Percentiles rank a stretch among this genome's conserved stretches.
Evolutionary conservation across 345 rosid species (phyloP).

Genomic region (Isatis tinctoria): DNA sequence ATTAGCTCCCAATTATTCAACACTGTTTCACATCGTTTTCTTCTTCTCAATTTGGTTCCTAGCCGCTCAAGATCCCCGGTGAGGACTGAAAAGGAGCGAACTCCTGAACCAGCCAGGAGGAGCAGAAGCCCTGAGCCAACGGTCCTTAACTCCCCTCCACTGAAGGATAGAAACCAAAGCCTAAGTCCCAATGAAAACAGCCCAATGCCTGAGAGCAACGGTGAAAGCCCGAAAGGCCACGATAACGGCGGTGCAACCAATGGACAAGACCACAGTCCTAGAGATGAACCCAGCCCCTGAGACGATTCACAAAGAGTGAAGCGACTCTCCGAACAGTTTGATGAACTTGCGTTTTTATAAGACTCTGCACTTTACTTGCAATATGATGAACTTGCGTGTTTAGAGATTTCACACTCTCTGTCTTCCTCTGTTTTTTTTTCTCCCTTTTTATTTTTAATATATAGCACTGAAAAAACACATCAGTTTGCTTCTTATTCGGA

Average conservation of each 20-base stretch:
- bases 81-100: constrained; percentile 45
- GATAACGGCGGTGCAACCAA: constrained; percentile 33
- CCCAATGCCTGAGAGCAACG: constrained; percentile 19
- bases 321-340: background rate
- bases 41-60: background rate
- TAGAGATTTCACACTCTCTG: background rate
- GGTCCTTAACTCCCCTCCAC: constrained; percentile 31
- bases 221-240: constrained; percentile 39
- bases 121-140: constrained; percentile 35
- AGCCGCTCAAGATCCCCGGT: constrained; percentile 70
- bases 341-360: background rate
- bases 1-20: background rate
- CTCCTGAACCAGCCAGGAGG: constrained; percentile 37
- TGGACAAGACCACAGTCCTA: constrained; percentile 36
- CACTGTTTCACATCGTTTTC: background rate
- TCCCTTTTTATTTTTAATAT: background rate
- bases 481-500: background rate
- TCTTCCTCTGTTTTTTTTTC: background rate
- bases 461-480: background rate
- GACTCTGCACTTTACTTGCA: background rate
- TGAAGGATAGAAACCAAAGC: constrained; percentile 50
- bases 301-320: background rate
- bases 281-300: constrained; percentile 24
- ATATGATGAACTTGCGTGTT: background rate
- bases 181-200: constrained; percentile 41